These are phyloP conservation scores for Cryomyces minteri DNA, from an alignment of 495 filamentous ascomycete genomes.

Conservation along the genomic window DNA sequence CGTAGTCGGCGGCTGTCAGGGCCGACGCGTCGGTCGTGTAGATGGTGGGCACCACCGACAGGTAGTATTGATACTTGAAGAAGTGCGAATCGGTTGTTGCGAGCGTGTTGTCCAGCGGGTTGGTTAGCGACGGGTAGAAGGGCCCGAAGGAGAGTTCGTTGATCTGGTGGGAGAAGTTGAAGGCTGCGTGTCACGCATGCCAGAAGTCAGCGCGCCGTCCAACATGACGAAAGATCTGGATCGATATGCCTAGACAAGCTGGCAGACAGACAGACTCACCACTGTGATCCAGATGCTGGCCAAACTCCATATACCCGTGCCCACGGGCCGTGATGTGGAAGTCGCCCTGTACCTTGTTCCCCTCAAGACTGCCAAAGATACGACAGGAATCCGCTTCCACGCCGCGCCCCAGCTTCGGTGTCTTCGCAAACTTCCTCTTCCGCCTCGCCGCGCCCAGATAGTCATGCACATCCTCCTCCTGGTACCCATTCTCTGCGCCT, in stretches of 20 bases:
- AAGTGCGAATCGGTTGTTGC: constrained; percentile 60
- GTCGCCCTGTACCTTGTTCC: constrained; percentile 94
- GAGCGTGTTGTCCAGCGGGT: constrained; percentile 85
- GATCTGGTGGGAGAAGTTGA: constrained; percentile 98
- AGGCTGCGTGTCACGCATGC: constrained; percentile 29
- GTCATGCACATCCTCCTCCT: constrained; percentile 56
- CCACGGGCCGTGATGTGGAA: constrained; percentile 95
- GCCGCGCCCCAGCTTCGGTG: constrained; percentile 39
- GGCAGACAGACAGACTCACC: constrained; percentile 29
- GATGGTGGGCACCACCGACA: constrained; percentile 89
- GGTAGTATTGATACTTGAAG: constrained; percentile 96
- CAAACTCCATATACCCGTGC: constrained; percentile 73
- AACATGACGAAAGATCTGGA: neutral
- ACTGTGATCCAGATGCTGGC: constrained; percentile 66
- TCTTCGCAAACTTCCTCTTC: constrained; percentile 52
- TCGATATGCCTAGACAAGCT: neutral
- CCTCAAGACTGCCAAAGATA: constrained; percentile 73
- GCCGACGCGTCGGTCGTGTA: constrained; percentile 48
- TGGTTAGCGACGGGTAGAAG: constrained; percentile 80
- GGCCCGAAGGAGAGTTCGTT: constrained; percentile 93
- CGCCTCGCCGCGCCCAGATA: constrained; percentile 42
- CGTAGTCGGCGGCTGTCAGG: constrained; percentile 17
- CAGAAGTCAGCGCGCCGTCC: neutral
- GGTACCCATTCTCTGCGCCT: constrained; percentile 18
- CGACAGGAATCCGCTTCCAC: constrained; percentile 47